These are phyloP conservation scores for Colletotrichum salicis DNA, from an alignment of 2,329 filamentous ascomycete species.

Conservation along the genomic window DNA sequence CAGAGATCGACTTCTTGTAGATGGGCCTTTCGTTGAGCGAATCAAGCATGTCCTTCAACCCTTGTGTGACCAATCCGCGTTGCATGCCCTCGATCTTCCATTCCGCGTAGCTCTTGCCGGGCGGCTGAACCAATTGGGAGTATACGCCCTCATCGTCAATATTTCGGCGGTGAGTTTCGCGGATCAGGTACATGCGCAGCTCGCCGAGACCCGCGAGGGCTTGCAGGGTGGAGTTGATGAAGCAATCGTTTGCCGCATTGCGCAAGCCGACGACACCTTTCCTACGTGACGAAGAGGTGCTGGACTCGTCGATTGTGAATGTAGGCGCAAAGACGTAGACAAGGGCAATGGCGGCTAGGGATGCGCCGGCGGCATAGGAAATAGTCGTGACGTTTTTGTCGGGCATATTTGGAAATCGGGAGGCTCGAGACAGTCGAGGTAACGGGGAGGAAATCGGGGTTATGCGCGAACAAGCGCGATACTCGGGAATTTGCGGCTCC, in stretches of 20 bases:
- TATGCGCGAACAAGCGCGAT: constrained; percentile 9
- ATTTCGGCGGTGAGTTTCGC: constrained; percentile 85
- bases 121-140: constrained; percentile 65
- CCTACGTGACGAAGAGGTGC: constrained; percentile 75
- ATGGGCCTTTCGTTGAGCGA: constrained; percentile 92
- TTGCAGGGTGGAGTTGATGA: constrained; percentile 96
- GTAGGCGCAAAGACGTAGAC: constrained; percentile 99
- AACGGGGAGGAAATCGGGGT: constrained; percentile 8
- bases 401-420: constrained; percentile 66
- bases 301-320: constrained; percentile 89
- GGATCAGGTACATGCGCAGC: constrained; percentile 89
- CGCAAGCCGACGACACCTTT: constrained; percentile 88
- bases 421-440: constrained; percentile 9
- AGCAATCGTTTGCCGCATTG: constrained; percentile 95
- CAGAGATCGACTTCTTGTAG: constrained; percentile 92
- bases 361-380: constrained; percentile 94
- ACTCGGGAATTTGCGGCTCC: constrained; percentile 1
- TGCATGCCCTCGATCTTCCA: constrained; percentile 78
- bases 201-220: constrained; percentile 90
- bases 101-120: constrained; percentile 56
- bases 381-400: constrained; percentile 86
- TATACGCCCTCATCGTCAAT: constrained; percentile 85
- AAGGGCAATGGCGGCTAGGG: constrained; percentile 91
- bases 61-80: constrained; percentile 83
- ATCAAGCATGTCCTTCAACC: constrained; percentile 92